Conservation (phyloP, 257 asterid genomes). For the Solanum paucissectum region DNA sequence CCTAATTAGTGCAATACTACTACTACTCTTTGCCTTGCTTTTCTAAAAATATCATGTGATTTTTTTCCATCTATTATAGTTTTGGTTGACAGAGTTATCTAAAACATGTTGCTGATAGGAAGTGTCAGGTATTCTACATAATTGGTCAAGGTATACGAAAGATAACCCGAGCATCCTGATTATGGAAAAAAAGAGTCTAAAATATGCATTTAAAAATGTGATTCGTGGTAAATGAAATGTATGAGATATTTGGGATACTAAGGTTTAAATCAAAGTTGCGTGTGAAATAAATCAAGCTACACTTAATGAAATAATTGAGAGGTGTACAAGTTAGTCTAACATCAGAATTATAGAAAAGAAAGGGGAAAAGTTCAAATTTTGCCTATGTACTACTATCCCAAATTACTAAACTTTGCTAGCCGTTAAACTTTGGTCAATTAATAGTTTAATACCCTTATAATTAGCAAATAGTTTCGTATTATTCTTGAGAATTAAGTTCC, state of each 20-base stretch:
- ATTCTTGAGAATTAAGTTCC: background rate
- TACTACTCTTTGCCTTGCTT: background rate
- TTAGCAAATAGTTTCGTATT: background rate
- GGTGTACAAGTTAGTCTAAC: background rate
- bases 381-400: background rate
- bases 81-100: background rate
- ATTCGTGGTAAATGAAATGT: background rate
- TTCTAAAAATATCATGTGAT: background rate
- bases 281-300: background rate
- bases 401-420: background rate
- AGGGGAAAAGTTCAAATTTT: background rate
- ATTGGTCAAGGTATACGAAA: fast-evolving
- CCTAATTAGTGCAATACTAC: background rate
- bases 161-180: background rate
- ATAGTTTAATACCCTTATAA: background rate
- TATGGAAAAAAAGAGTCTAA: background rate
- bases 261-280: background rate
- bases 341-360: background rate
- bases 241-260: background rate
- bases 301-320: background rate
- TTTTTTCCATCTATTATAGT: background rate
- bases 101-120: background rate
- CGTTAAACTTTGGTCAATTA: background rate
- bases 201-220: background rate
- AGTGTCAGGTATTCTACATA: background rate